These are phyloP conservation scores for Dothistroma pini DNA, from an alignment of 2,329 filamentous ascomycete genomes.

Conservation along the genomic window DNA sequence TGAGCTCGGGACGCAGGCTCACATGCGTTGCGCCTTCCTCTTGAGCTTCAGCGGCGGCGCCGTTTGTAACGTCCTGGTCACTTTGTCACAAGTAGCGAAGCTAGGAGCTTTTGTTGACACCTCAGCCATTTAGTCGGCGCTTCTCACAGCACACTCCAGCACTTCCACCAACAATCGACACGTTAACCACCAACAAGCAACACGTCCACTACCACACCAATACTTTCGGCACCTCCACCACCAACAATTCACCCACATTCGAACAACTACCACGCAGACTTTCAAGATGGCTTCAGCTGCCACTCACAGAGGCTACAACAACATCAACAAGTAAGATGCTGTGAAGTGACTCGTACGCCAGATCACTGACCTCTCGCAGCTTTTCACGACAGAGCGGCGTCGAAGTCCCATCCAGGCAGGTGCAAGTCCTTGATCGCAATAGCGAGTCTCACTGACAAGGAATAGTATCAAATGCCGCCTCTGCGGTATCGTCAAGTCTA, in stretches of 20 bases:
- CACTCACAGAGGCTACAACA: not conserved
- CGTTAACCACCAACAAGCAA: too few relatives aligned
- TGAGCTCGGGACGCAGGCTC: not conserved
- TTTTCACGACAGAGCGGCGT: not conserved
- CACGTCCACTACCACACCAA: not conserved
- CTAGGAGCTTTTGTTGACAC: too few relatives aligned
- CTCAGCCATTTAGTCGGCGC: too few relatives aligned
- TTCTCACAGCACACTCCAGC: too few relatives aligned
- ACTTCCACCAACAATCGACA: too few relatives aligned
- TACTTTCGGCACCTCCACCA: not conserved
- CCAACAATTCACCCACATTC: not conserved
- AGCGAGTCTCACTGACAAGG: not conserved
- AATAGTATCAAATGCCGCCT: constrained; percentile 20
- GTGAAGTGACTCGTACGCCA: not conserved
- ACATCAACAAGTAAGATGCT: not conserved
- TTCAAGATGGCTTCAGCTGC: not conserved
- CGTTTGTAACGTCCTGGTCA: not conserved
- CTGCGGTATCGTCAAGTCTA: constrained; percentile 12
- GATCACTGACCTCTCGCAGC: not conserved
- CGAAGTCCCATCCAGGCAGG: not conserved
- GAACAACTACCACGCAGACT: not conserved
- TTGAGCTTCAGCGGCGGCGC: not conserved
- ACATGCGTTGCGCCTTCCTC: not conserved
- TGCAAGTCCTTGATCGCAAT: not conserved
- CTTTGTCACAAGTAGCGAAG: not conserved